Percentiles rank a stretch among this genome's conserved stretches.
Conservation (phyloP, 441 rosid genomes). For the Geranium incanum region DNA sequence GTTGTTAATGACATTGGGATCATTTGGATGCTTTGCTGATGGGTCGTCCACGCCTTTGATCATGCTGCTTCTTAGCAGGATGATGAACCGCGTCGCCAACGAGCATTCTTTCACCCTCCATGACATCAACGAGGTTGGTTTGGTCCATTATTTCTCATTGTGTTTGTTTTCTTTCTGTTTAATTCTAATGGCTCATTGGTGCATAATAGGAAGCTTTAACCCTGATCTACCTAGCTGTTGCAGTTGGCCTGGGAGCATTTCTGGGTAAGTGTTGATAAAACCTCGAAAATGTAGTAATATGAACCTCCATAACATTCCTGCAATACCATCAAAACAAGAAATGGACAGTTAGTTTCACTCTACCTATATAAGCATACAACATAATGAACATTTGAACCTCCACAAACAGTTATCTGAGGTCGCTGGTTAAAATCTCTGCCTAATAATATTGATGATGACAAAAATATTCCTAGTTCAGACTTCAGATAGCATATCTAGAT, state of each 20-base stretch:
- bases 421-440: neutral
- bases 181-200: neutral
- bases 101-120: neutral
- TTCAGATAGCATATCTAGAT: no score
- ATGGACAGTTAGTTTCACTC: no score
- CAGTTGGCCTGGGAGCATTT: no score
- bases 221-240: no score
- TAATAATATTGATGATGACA: no score
- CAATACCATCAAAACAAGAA: no score
- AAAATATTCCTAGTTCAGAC: no score
- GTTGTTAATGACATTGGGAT: neutral
- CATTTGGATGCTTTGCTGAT: conserved; percentile 6
- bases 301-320: no score
- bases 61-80: conserved; percentile 1
- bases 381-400: no score
- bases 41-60: conserved; percentile 5
- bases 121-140: conserved; percentile 1
- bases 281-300: neutral
- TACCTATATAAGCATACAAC: no score
- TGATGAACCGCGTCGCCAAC: neutral
- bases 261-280: neutral
- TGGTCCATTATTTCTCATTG: neutral
- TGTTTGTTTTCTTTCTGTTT: neutral
- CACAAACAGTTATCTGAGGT: neutral
- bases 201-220: neutral